These are phyloP conservation scores for Silene conica DNA, from an alignment of 148 eudicot genomes.

Conservation along the genomic window DNA sequence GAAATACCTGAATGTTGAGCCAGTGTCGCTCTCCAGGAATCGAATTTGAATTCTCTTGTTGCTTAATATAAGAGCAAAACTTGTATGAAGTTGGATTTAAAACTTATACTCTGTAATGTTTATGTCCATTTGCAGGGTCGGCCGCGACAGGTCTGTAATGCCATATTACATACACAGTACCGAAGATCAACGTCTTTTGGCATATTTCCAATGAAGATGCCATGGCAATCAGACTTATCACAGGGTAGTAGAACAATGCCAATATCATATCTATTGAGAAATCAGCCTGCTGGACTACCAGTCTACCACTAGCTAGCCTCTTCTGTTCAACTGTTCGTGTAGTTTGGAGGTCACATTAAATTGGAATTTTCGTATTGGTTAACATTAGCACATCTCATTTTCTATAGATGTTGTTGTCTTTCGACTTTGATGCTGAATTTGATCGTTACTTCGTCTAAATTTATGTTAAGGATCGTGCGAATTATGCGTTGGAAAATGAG, in stretches of 20 bases:
- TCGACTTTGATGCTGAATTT: too few species aligned
- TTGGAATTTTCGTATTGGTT: background rate
- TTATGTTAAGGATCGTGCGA: too few species aligned
- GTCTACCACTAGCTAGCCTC: background rate
- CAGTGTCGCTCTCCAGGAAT: too few species aligned
- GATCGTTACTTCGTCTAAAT: too few species aligned
- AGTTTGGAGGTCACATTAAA: too few species aligned
- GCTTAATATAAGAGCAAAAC: too few species aligned
- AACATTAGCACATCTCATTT: too few species aligned
- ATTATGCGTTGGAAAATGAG: too few species aligned
- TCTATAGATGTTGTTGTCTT: too few species aligned
- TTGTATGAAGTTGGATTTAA: background rate
- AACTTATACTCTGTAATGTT: background rate
- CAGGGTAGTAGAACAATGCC: background rate
- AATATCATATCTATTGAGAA: background rate
- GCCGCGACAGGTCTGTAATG: background rate
- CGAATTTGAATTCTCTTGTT: too few species aligned
- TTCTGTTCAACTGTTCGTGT: background rate
- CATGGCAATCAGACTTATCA: conserved; percentile 3
- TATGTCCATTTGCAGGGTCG: background rate
- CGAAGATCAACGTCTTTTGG: background rate
- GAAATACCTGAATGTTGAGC: too few species aligned
- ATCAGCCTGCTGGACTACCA: background rate
- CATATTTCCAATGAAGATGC: background rate
- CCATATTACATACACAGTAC: background rate